Evolutionary conservation across 1,284 basidiomycete genomes (phyloP).

Genomic region (Schizopora paradoxa): DNA sequence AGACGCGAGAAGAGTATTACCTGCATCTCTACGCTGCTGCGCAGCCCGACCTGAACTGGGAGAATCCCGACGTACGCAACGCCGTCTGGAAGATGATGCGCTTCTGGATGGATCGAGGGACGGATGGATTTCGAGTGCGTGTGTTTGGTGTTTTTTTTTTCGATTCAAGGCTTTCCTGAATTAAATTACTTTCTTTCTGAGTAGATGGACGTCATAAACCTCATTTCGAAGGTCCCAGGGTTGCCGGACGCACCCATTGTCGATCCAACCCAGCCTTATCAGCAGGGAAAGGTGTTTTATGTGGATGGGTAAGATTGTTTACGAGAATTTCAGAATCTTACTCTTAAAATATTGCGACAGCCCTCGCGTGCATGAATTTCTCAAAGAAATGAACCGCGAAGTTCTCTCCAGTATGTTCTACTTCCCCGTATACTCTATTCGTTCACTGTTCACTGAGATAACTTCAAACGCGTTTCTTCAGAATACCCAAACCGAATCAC

Average conservation of each 20-base stretch:
- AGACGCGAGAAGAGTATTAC: slow-evolving; percentile 66
- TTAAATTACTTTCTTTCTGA: not conserved
- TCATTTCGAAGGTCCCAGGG: slow-evolving; percentile 58
- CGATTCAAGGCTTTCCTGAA: too few species aligned
- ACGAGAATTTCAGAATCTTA: too few species aligned
- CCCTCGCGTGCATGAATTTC: slow-evolving; percentile 60
- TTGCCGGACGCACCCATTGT: slow-evolving; percentile 61
- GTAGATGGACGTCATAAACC: slow-evolving; percentile 67
- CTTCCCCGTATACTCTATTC: not conserved
- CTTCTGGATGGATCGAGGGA: slow-evolving; percentile 73
- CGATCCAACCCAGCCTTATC: slow-evolving; percentile 46
- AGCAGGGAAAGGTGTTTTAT: slow-evolving; percentile 50
- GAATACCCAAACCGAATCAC: slow-evolving; percentile 51
- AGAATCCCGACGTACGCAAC: slow-evolving; percentile 55
- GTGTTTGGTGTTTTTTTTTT: too few species aligned
- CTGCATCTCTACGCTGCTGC: slow-evolving; percentile 65
- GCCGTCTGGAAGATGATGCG: slow-evolving; percentile 63
- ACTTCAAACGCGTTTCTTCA: slow-evolving; percentile 22
- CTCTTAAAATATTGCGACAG: slow-evolving; percentile 34
- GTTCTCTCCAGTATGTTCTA: slow-evolving; percentile 49
- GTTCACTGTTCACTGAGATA: slow-evolving; percentile 12
- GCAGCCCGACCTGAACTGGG: slow-evolving; percentile 82
- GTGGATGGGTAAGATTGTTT: slow-evolving; percentile 50
- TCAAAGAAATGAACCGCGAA: slow-evolving; percentile 60
- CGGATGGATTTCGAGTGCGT: slow-evolving; percentile 67